Percentiles rank a stretch among this genome's conserved stretches.
Conservation (phyloP, 75 land plant species). For the Selaginella tamariscina region DNA sequence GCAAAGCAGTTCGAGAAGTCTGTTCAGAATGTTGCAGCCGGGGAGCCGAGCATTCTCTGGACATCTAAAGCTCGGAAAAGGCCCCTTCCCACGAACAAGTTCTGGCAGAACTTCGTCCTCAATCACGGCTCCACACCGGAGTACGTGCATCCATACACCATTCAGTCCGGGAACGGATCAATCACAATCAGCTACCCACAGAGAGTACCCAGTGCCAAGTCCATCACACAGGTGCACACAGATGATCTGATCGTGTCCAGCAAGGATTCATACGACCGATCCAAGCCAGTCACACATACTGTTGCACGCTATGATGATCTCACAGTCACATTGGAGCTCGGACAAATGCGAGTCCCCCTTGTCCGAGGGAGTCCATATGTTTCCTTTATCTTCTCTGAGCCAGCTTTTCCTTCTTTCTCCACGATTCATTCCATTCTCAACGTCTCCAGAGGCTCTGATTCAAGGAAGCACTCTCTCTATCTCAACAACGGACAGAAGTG, state of each 20-base stretch:
- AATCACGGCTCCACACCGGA: constrained; percentile 21
- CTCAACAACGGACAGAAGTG: constrained; percentile 31
- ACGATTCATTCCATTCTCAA: constrained; percentile 18
- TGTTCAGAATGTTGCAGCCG: constrained; percentile 38
- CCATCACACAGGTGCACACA: constrained; percentile 17
- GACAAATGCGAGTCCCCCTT: constrained; percentile 35
- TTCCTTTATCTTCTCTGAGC: constrained; percentile 18
- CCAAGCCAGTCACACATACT: background rate
- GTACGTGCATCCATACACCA: constrained; percentile 31
- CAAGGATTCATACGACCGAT: background rate
- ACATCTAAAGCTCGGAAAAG: background rate
- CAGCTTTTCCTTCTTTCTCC: constrained; percentile 14
- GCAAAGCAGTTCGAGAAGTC: background rate
- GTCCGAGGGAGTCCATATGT: constrained; percentile 32
- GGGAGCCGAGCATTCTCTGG: constrained; percentile 41
- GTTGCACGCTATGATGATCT: constrained; percentile 33
- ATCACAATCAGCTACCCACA: constrained; percentile 24
- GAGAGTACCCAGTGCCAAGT: constrained; percentile 2
- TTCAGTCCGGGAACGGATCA: constrained; percentile 8
- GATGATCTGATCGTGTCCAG: constrained; percentile 15
- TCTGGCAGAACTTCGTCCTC: constrained; percentile 32
- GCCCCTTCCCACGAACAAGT: constrained; percentile 25
- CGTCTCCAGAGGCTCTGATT: constrained; percentile 1
- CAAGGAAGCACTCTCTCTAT: constrained; percentile 26
- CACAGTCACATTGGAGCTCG: constrained; percentile 43